Base-by-base conservation (phyloP, 768 basidiomycete species). In the Psilocybe subaeruginosa region DNA sequence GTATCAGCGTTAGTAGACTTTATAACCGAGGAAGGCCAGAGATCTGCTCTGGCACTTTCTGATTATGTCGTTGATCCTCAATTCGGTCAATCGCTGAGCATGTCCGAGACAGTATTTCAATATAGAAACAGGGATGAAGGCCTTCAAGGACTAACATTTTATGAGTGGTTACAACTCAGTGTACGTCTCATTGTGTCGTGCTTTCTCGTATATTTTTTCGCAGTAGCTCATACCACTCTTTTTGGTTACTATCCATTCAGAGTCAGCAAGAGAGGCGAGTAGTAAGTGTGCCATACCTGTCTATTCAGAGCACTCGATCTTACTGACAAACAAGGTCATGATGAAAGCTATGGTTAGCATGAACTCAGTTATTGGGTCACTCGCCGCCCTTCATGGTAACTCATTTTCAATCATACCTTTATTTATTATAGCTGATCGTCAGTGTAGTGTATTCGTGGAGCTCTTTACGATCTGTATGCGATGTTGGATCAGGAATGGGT, bases 1-100 rank as follows among this genome's bases (percentile, higher is more conserved):
- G 58, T 77, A 58, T 67, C 27, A 59, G 62, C 48, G 52, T 75
- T 16, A 64, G 69, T 64, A 23, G 60, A 64, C 39, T 47, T 60
- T 5, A 47, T 60, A 16, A 61, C 64, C 37, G 29, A 30, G 31
- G 64, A 64, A 9, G 59, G 51, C 1, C 59, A 58, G 43, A 50
- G 48, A 17, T 29, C 60, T 37, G 64, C 50, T 11, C 39, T 53
- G 11, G 41, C 49, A 30, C 51, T 59, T 8, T 27, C 49, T 12
- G 50, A 53, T 14, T 51, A 52, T 43, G 8, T 59, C 7, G 27
- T 45, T 8, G 58, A 59, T 43, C 58, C 58, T 11, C 19, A 49
- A 17, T 52, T 29, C 17, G 58, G 49, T 7, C 30, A 51, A 8
- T 59, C 58, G 1, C 14, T 45, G 50, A 45, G 17, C 17, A 30